A percentile compares a stretch with the other conserved stretches of the same genome.
Evolutionary conservation across 2,329 filamentous ascomycete genomes (phyloP).

Genomic region (Ophiosphaerella herpotricha): DNA sequence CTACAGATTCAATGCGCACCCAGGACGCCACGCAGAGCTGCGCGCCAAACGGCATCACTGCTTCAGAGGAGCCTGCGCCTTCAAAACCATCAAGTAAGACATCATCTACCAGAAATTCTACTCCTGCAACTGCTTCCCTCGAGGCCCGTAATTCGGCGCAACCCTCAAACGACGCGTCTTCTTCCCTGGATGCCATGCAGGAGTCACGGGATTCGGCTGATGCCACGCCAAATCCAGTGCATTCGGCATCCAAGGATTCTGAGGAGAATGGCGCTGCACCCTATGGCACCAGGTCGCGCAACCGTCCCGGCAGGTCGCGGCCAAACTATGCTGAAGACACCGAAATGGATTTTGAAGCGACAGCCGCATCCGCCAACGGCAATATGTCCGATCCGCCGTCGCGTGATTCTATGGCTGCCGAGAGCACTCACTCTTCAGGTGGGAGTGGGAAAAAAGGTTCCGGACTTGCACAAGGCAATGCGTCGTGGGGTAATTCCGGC

Average conservation of each 20-base stretch:
- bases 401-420: conserved; percentile 41
- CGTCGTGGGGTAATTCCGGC: conserved; percentile 43
- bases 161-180: conserved; percentile 31
- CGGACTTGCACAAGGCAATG: conserved; percentile 47
- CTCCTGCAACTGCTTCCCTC: conserved; percentile 32
- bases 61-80: conserved; percentile 32
- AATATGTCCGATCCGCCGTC: conserved; percentile 51
- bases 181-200: conserved; percentile 31
- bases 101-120: conserved; percentile 42
- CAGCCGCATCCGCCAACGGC: conserved; percentile 62
- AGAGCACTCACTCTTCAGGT: conserved; percentile 37
- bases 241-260: conserved; percentile 39
- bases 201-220: conserved; percentile 36
- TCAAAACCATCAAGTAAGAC: conserved; percentile 41
- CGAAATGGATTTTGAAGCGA: conserved; percentile 83
- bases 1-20: conserved; percentile 34
- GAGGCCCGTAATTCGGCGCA: conserved; percentile 32
- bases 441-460: conserved; percentile 46
- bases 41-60: conserved; percentile 20
- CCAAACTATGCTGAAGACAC: conserved; percentile 96
- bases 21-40: conserved; percentile 34
- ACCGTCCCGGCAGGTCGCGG: conserved; percentile 77
- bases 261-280: conserved; percentile 58
- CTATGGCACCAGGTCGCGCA: conserved; percentile 93
- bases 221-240: conserved; percentile 33